A percentile compares a stretch with the other conserved stretches of the same genome.
phyloP scores from a whole-genome alignment of 1,284 basidiomycete species.

The Polyporus tsugae region DNA sequence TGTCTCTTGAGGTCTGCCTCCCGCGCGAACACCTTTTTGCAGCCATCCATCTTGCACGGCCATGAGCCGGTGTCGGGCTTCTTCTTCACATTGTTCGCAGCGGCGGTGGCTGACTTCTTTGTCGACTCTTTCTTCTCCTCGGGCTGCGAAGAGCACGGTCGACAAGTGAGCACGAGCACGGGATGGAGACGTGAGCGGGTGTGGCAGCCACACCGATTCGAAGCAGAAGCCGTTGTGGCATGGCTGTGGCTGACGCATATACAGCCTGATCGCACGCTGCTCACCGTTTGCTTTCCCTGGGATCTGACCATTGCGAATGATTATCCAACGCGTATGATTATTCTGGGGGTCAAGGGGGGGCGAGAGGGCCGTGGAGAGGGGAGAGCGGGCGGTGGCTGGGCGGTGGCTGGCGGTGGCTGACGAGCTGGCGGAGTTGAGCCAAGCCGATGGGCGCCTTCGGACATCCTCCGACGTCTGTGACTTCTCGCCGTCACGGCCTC shows the following conservation, averaged over 20 bases:
- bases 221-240: slow-evolving; percentile 29
- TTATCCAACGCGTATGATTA: slow-evolving; percentile 1
- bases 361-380: slow-evolving; percentile 6
- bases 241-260: slow-evolving; percentile 38
- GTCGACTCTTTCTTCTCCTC: slow-evolving; percentile 60
- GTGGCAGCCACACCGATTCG: slow-evolving; percentile 24
- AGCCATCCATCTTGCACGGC: slow-evolving; percentile 81
- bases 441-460: slow-evolving; percentile 23
- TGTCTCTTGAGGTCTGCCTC: slow-evolving; percentile 82
- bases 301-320: slow-evolving; percentile 32
- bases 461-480: neutral
- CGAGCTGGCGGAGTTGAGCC: slow-evolving; percentile 27
- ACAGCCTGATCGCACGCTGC: slow-evolving; percentile 27
- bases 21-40: slow-evolving; percentile 78
- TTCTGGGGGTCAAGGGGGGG: neutral
- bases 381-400: slow-evolving; percentile 24
- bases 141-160: slow-evolving; percentile 38
- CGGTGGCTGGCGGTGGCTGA: slow-evolving; percentile 33
- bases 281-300: slow-evolving; percentile 38
- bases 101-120: slow-evolving; percentile 46
- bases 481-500: neutral
- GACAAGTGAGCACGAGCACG: slow-evolving; percentile 27
- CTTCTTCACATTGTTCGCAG: slow-evolving; percentile 47
- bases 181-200: slow-evolving; percentile 8
- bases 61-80: slow-evolving; percentile 61